Conservation (phyloP, 2,329 filamentous ascomycete genomes). For the Coleophoma crateriformis region DNA sequence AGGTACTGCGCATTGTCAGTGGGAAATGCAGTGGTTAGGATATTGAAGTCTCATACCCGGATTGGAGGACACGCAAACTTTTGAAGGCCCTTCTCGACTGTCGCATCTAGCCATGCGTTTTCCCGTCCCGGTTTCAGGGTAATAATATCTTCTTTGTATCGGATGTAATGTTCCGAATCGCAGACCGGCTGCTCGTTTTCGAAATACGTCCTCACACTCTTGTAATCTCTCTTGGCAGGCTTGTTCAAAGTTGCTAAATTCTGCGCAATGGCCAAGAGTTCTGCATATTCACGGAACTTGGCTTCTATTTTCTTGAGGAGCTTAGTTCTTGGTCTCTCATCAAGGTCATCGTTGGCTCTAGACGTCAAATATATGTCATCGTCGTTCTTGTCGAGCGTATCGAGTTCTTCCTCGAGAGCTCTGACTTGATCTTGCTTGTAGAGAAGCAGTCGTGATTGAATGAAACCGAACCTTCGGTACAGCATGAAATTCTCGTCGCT, state of each 20-base stretch:
- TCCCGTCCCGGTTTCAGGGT: slow-evolving; percentile 31
- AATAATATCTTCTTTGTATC: slow-evolving; percentile 33
- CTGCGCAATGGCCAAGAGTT: slow-evolving; percentile 12
- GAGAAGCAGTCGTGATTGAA: slow-evolving; percentile 30
- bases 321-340: slow-evolving; percentile 7
- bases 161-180: slow-evolving; percentile 26
- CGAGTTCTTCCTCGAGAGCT: slow-evolving; percentile 13
- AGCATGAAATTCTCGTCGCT: slow-evolving; percentile 35
- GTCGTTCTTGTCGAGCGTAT: slow-evolving; percentile 8
- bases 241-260: slow-evolving; percentile 22
- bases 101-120: slow-evolving; percentile 31
- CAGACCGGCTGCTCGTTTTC: slow-evolving; percentile 14
- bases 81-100: slow-evolving; percentile 23
- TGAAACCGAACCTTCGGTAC: slow-evolving; percentile 34
- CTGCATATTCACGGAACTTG: slow-evolving; percentile 8
- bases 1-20: slow-evolving; percentile 1
- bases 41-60: slow-evolving; percentile 2
- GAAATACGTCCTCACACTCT: slow-evolving; percentile 25
- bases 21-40: neutral
- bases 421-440: slow-evolving; percentile 16
- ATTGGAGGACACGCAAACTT: slow-evolving; percentile 7
- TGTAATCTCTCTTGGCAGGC: slow-evolving; percentile 26
- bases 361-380: neutral
- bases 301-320: slow-evolving; percentile 6
- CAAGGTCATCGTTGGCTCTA: slow-evolving; percentile 7